Conservation (phyloP, 2,329 filamentous ascomycete species). For the Colletotrichum sp. region DNA sequence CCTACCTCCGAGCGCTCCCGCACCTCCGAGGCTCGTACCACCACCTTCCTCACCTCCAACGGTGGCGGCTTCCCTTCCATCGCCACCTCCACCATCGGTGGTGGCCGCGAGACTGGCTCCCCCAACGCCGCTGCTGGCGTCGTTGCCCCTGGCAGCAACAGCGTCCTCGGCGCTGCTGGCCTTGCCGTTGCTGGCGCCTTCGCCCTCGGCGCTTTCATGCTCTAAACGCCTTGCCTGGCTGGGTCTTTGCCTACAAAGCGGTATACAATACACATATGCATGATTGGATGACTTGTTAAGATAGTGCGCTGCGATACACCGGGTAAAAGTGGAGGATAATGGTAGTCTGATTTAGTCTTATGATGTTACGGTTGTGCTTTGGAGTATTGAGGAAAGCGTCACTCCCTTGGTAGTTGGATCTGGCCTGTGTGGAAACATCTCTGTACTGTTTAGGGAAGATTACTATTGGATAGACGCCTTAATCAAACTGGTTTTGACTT, state of each 20-base stretch:
- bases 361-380: constrained; percentile 1
- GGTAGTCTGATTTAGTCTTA: constrained; percentile 12
- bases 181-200: constrained; percentile 16
- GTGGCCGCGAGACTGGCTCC: constrained; percentile 4
- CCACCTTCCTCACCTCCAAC: constrained; percentile 19
- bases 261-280: neutral
- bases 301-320: neutral
- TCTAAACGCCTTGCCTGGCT: neutral
- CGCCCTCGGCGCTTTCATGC: constrained; percentile 18
- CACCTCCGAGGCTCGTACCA: constrained; percentile 9
- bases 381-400: constrained; percentile 9
- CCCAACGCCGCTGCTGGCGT: constrained; percentile 11
- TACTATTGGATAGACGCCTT: constrained; percentile 10
- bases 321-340: constrained; percentile 11
- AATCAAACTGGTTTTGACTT: neutral
- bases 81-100: constrained; percentile 18
- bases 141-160: constrained; percentile 2
- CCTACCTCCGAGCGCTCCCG: neutral
- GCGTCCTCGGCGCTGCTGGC: constrained; percentile 11
- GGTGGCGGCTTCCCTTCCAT: constrained; percentile 14
- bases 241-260: neutral
- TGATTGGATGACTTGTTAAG: neutral
- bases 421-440: neutral
- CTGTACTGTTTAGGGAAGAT: constrained; percentile 1
- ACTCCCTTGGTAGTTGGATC: constrained; percentile 11